These are phyloP conservation scores for Aspergillus incahuasiensis DNA, from an alignment of 495 filamentous ascomycete species.

Conservation along the genomic window DNA sequence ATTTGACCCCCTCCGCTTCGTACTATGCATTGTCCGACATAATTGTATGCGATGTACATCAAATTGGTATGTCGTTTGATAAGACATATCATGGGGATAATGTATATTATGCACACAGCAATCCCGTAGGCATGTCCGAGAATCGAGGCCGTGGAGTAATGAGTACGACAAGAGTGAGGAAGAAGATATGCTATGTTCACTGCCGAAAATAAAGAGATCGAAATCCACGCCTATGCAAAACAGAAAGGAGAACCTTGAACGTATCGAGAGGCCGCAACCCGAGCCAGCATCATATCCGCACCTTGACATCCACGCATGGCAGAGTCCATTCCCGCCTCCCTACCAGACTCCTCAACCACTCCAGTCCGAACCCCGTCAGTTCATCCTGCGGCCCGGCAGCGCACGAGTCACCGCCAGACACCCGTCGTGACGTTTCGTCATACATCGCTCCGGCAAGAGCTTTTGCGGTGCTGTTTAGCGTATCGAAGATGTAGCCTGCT, in stretches of 20 bases:
- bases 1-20: too few species aligned
- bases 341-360: slow-evolving; percentile 74
- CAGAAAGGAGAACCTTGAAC: neutral
- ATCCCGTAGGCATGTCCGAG: neutral
- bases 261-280: neutral
- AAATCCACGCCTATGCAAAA: slow-evolving; percentile 10
- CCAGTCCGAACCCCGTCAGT: slow-evolving; percentile 77
- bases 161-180: neutral
- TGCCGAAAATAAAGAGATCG: neutral
- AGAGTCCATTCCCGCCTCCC: slow-evolving; percentile 76
- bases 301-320: slow-evolving; percentile 76
- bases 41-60: neutral
- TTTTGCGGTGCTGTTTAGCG: slow-evolving; percentile 64
- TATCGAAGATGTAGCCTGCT: slow-evolving; percentile 51
- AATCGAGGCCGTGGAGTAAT: neutral
- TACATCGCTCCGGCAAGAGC: slow-evolving; percentile 62
- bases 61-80: neutral
- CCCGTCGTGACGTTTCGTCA: slow-evolving; percentile 53
- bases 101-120: neutral
- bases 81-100: neutral
- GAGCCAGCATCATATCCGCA: slow-evolving; percentile 50
- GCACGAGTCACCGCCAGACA: neutral
- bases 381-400: slow-evolving; percentile 34
- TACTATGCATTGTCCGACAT: neutral
- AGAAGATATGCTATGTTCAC: neutral